Conservation (phyloP, 331 rosid species). For the Cydonia oblonga region DNA sequence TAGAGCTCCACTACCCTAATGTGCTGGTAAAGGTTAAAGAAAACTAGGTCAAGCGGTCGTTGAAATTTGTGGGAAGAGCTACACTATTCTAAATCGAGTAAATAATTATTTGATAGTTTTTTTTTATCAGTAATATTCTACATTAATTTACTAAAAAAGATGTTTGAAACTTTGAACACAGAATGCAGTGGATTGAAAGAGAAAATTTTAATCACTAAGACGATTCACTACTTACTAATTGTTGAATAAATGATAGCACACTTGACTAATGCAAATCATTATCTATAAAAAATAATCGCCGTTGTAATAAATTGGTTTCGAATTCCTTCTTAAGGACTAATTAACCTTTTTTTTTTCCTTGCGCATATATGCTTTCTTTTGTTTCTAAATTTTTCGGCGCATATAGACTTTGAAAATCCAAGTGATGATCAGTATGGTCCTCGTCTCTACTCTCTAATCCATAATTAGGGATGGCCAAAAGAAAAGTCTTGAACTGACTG, state of each 20-base stretch:
- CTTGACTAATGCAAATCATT: too few species aligned
- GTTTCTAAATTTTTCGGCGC: neutral
- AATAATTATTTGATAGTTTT: too few species aligned
- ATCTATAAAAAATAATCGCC: too few species aligned
- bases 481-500: neutral
- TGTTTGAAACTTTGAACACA: too few species aligned
- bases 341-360: too few species aligned
- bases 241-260: neutral
- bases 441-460: neutral
- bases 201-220: too few species aligned
- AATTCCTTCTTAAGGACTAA: neutral
- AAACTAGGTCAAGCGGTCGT: neutral
- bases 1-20: slow-evolving; percentile 20
- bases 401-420: neutral
- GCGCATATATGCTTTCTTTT: too few species aligned
- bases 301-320: too few species aligned
- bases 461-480: neutral
- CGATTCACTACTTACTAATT: too few species aligned
- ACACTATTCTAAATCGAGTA: neutral
- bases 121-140: too few species aligned
- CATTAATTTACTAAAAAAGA: too few species aligned
- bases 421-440: neutral
- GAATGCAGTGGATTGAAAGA: too few species aligned
- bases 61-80: neutral
- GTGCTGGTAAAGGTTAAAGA: neutral